Percentiles rank a stretch among this genome's conserved stretches.
Evolutionary conservation across 2,329 filamentous ascomycete species (phyloP).

Genomic region (Fusarium burgessii): DNA sequence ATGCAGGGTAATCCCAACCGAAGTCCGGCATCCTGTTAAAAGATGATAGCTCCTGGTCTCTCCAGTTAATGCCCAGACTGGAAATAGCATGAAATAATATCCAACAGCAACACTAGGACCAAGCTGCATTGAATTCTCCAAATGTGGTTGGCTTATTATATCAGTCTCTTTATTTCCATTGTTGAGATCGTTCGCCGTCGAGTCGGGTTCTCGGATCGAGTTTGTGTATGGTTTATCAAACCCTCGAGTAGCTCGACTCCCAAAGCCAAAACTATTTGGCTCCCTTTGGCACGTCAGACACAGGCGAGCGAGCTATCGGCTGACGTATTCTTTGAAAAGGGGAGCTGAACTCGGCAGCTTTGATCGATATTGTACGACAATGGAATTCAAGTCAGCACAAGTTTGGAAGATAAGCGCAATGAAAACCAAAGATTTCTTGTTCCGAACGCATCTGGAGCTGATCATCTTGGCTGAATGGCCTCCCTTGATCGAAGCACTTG

Average conservation of each 20-base stretch:
- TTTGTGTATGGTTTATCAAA: slow-evolving; percentile 1
- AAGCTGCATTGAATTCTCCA: neutral
- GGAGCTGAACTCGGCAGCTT: neutral
- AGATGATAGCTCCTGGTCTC: neutral
- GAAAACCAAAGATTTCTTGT: neutral
- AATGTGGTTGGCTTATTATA: neutral
- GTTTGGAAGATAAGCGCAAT: neutral
- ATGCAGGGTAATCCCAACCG: neutral
- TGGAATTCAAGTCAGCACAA: neutral
- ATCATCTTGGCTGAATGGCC: neutral
- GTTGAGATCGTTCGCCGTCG: slow-evolving; percentile 11
- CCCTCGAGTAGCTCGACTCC: too few relatives aligned
- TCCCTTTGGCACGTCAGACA: neutral
- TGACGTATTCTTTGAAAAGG: neutral
- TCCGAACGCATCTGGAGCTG: neutral
- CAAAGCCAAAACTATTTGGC: neutral
- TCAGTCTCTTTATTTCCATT: neutral
- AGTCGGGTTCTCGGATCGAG: neutral
- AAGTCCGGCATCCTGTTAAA: neutral
- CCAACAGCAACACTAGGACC: neutral
- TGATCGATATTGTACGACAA: neutral
- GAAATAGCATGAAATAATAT: neutral
- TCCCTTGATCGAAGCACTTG: neutral
- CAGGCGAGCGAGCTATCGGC: neutral
- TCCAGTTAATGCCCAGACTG: neutral